Conservation (phyloP, 768 basidiomycete species). For the Boletus reticuloceps region DNA sequence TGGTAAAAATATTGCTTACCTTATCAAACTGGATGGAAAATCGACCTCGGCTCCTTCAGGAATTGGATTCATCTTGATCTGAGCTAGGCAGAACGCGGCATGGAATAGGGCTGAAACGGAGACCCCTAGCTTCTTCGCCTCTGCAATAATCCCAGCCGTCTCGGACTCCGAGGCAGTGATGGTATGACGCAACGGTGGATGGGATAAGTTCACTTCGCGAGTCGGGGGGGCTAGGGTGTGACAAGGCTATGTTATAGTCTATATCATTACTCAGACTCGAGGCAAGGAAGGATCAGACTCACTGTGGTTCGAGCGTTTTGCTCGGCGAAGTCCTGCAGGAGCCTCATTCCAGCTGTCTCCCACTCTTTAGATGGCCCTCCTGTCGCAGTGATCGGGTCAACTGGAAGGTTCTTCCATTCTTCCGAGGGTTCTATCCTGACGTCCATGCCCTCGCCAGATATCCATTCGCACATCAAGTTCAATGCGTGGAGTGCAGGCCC, state of each 20-base stretch:
- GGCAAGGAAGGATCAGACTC: neutral
- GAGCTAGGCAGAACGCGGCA: slow-evolving; percentile 21
- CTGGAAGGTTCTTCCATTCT: slow-evolving; percentile 27
- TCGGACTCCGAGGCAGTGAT: neutral
- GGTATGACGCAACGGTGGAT: slow-evolving; percentile 2
- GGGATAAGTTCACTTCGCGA: slow-evolving; percentile 4
- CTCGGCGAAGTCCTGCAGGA: slow-evolving; percentile 13
- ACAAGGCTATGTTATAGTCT: neutral
- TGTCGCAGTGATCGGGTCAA: slow-evolving; percentile 23
- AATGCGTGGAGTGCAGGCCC: slow-evolving; percentile 22
- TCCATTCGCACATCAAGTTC: slow-evolving; percentile 23
- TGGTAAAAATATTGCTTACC: slow-evolving; percentile 5
- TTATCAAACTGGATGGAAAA: slow-evolving; percentile 5
- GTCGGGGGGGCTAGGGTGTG: slow-evolving; percentile 5
- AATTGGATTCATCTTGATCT: slow-evolving; percentile 20
- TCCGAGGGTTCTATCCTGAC: slow-evolving; percentile 8
- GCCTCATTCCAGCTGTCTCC: slow-evolving; percentile 8
- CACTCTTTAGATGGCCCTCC: slow-evolving; percentile 21
- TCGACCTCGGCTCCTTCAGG: slow-evolving; percentile 11
- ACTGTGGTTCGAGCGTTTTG: slow-evolving; percentile 7
- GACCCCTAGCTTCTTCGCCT: slow-evolving; percentile 9
- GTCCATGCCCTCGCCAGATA: slow-evolving; percentile 13
- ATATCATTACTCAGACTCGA: neutral
- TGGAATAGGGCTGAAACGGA: slow-evolving; percentile 18
- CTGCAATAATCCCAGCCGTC: slow-evolving; percentile 9